phyloP scores from a whole-genome alignment of 2,329 filamentous ascomycete species.

The Aspergillus calidoustus region DNA sequence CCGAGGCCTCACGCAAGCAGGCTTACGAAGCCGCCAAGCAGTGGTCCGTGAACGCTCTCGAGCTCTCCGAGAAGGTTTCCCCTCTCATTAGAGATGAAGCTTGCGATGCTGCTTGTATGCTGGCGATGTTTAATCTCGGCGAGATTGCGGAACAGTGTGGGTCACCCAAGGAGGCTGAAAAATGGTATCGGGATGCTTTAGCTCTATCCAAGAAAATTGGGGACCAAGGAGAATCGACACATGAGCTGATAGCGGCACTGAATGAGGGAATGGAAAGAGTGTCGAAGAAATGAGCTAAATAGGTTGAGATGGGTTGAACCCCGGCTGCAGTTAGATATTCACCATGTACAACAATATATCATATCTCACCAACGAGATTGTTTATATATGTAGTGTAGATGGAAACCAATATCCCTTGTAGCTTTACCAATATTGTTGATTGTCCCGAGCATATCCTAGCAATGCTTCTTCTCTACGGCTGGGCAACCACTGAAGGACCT shows the following conservation, averaged over 20 bases:
- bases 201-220: slow-evolving; percentile 52
- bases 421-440: no score
- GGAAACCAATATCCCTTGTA: background rate
- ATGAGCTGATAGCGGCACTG: slow-evolving; percentile 29
- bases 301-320: background rate
- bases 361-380: background rate
- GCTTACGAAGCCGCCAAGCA: slow-evolving; percentile 71
- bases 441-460: background rate
- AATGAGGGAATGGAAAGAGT: slow-evolving; percentile 39
- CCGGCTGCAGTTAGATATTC: background rate
- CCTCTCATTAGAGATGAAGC: slow-evolving; percentile 72
- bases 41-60: slow-evolving; percentile 80
- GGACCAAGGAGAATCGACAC: slow-evolving; percentile 46
- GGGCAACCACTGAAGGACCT: no score
- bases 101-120: slow-evolving; percentile 82
- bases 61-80: slow-evolving; percentile 67
- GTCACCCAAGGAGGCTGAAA: slow-evolving; percentile 66
- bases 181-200: slow-evolving; percentile 71
- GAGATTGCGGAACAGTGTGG: slow-evolving; percentile 80
- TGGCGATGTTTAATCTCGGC: slow-evolving; percentile 83
- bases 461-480: background rate
- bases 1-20: slow-evolving; percentile 60
- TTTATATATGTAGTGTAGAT: background rate
- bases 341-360: slow-evolving; percentile 11
- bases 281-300: slow-evolving; percentile 21